Evolutionary conservation across 148 eudicot genomes (phyloP).

Genomic region (Gaultheria prostrata): DNA sequence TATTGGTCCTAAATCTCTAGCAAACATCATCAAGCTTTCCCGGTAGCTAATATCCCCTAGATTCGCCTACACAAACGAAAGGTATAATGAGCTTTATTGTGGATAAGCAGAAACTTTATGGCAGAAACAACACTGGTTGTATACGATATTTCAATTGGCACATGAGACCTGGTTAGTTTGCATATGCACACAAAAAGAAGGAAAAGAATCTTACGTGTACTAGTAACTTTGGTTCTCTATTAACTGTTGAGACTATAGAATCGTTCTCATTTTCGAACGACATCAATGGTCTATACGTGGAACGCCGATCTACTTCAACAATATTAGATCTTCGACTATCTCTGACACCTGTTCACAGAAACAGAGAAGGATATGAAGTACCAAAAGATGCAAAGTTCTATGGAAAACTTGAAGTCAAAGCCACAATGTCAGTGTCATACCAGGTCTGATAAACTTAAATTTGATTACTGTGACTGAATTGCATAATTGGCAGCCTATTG

Average conservation of each 20-base stretch:
- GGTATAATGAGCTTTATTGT: background rate
- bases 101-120: background rate
- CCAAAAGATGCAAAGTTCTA: background rate
- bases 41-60: conserved; percentile 41
- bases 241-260: conserved; percentile 9
- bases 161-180: background rate
- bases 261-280: conserved; percentile 19
- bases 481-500: background rate
- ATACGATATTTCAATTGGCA: background rate
- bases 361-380: background rate
- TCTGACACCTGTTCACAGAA: conserved; percentile 31
- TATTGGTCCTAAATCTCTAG: conserved; percentile 65
- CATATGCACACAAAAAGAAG: background rate
- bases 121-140: background rate
- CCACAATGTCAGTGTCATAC: background rate
- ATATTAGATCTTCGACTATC: conserved; percentile 19
- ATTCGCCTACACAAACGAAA: conserved; percentile 35
- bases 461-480: background rate
- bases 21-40: conserved; percentile 64
- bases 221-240: conserved; percentile 22
- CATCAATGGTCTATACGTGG: conserved; percentile 37
- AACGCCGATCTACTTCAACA: conserved; percentile 32
- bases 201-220: conserved; percentile 32
- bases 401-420: background rate
- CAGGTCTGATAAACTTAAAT: background rate